A percentile compares a stretch with the other conserved stretches of the same genome.
Conservation (phyloP, 139 green algal species). For the Chlorella sp. region DNA sequence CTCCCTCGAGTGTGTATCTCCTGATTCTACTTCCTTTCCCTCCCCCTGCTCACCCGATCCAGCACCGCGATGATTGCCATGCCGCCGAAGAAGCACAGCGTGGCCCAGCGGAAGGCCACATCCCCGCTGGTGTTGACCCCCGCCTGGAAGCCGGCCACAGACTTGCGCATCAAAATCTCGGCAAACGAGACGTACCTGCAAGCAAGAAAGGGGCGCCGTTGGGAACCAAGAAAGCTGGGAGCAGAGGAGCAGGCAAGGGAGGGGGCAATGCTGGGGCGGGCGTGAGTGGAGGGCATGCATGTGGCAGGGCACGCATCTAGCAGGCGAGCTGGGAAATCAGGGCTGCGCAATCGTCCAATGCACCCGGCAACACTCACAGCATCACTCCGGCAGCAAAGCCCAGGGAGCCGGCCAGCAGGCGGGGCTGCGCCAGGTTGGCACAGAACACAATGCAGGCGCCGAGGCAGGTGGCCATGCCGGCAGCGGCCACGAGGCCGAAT, state of each 20-base stretch:
- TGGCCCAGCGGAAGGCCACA: constrained; percentile 61
- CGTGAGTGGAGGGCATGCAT: too few relatives aligned
- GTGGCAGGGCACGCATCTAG: too few relatives aligned
- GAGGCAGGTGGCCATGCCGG: constrained; percentile 63
- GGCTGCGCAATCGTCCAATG: not conserved
- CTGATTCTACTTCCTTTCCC: too few relatives aligned
- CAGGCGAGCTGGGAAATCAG: too few relatives aligned
- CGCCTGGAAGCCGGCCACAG: constrained; percentile 56
- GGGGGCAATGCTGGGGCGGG: not conserved
- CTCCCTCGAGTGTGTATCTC: too few relatives aligned
- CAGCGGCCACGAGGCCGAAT: constrained; percentile 70
- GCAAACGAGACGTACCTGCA: constrained; percentile 69
- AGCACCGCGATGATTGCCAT: constrained; percentile 59
- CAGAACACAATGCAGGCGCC: constrained; percentile 67
- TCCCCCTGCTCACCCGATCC: constrained; percentile 29
- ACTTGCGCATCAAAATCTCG: constrained; percentile 71
- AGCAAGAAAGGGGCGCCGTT: not conserved
- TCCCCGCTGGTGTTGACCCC: not conserved
- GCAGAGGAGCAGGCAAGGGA: too few relatives aligned
- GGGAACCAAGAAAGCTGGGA: not conserved
- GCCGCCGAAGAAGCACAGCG: constrained; percentile 73
- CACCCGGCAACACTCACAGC: constrained; percentile 47
- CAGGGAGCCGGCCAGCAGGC: constrained; percentile 61
- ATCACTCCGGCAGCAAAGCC: constrained; percentile 76
- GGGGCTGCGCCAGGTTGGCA: constrained; percentile 55